Evolutionary conservation across 2,329 filamentous ascomycete genomes (phyloP), one percentile per base, ranked within the genome.

Genomic region (Penicillium sp.): DNA sequence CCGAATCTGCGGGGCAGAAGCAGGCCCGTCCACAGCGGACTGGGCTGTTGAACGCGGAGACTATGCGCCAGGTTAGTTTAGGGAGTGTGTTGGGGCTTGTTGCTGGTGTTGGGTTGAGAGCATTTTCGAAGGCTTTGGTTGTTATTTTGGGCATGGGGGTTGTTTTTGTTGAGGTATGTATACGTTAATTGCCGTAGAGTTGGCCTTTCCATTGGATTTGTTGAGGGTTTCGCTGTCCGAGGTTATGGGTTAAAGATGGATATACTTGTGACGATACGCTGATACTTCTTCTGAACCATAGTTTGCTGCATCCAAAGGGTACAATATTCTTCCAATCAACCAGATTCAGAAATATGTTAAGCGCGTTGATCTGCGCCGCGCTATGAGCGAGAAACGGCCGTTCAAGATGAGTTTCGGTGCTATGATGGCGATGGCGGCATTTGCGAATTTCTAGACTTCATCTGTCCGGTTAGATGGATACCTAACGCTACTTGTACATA

Each of bases 381-480:
- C 72, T 2, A 64, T 78, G 50, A 70, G 70, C 36, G 65, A 74
- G 56, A 69, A 79, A 63, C 62, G 74, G 40, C 75, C 76, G 1
- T 78, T 80, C 61, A 80, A 80, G 68, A 66, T 76, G 25, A 79
- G 74, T 53, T 79, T 80, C 60, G 78, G 77, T 10, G 63, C 68
- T 2, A 76, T 76, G 50, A 76, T 79, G 74, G 74, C 75, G 19
- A 63, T 79, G 51, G 74, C 77, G 43, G 78, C 77, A 1, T 79
- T 79, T 72, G 76, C 72, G 56, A 71, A 75, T 60, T 75, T 78
- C 53, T 75, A 67, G 58, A 11, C 7, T 27, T 23, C 34, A 8
- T 5, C 3, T 23, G 13, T n/a, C 25, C 13, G 13, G 5, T 19
- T 38, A 51, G 50, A 47, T 16, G 10, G 29, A 21, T 4, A 19